Conservation (phyloP, 192 early-diverging fungal species). For the Mortierella alpina region DNA sequence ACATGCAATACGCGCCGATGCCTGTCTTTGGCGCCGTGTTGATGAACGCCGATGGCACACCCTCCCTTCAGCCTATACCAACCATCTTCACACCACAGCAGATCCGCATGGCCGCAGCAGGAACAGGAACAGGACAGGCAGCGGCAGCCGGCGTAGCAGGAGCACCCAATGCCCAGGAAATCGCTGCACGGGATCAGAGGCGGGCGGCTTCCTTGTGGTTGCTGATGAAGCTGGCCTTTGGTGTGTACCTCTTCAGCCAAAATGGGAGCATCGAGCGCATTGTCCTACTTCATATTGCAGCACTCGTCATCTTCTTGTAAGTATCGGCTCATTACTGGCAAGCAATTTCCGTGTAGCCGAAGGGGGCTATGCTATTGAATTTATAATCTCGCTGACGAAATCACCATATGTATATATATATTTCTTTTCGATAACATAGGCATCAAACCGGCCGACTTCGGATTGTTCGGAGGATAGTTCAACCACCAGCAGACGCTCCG, state of each 20-base stretch:
- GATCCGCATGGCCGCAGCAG: conserved; percentile 4
- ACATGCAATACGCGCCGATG: neutral
- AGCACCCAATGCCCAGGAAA: conserved; percentile 34
- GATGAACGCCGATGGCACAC: neutral
- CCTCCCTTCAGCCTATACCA: conserved; percentile 16
- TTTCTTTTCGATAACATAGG: conserved; percentile 17
- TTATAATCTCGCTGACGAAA: neutral
- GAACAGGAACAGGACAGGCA: conserved; percentile 8
- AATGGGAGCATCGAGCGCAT: conserved; percentile 69
- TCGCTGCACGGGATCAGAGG: conserved; percentile 44
- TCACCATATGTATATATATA: conserved; percentile 4
- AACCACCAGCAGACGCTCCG: conserved; percentile 38
- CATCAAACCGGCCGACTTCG: conserved; percentile 67
- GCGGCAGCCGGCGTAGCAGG: conserved; percentile 14
- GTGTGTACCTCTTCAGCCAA: conserved; percentile 70
- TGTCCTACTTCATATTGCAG: conserved; percentile 64
- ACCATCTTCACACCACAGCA: conserved; percentile 5
- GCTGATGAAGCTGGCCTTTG: conserved; percentile 68
- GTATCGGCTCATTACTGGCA: neutral
- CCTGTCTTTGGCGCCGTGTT: neutral
- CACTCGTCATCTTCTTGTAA: conserved; percentile 69
- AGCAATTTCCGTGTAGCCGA: neutral
- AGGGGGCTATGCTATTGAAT: no score
- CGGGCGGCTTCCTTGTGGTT: conserved; percentile 66
- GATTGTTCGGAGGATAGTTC: conserved; percentile 52